A percentile compares a stretch with the other conserved stretches of the same genome.
Conservation (phyloP, 2,329 filamentous ascomycete species). For the Alternaria ethzedia region DNA sequence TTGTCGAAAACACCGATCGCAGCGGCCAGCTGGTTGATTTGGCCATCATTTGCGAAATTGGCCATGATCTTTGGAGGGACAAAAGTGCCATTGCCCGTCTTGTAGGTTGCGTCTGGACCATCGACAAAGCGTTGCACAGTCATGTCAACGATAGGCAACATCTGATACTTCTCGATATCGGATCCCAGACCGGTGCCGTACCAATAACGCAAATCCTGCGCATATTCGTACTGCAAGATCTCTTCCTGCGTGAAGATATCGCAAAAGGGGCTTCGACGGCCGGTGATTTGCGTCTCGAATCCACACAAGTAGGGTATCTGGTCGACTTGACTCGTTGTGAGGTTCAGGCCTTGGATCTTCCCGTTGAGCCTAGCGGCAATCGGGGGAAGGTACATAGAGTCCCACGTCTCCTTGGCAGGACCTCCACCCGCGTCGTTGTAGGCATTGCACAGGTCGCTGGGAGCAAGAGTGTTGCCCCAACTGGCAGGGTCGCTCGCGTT, state of each 20-base stretch:
- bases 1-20: conserved; percentile 67
- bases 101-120: conserved; percentile 60
- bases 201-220: conserved; percentile 72
- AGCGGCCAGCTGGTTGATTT: conserved; percentile 67
- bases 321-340: conserved; percentile 61
- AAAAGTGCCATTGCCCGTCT: conserved; percentile 56
- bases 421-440: conserved; percentile 63
- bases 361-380: conserved; percentile 62
- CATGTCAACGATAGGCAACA: conserved; percentile 66
- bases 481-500: conserved; percentile 61
- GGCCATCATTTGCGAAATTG: conserved; percentile 70
- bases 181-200: conserved; percentile 67
- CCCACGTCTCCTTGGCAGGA: conserved; percentile 57
- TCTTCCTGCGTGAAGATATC: conserved; percentile 67
- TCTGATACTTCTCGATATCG: conserved; percentile 61
- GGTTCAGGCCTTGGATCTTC: conserved; percentile 61
- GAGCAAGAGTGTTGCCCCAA: conserved; percentile 67
- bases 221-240: conserved; percentile 69
- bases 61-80: conserved; percentile 64
- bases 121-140: conserved; percentile 61
- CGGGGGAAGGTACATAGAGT: conserved; percentile 59
- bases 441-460: conserved; percentile 67
- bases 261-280: conserved; percentile 66
- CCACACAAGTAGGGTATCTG: conserved; percentile 73
- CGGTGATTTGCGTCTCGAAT: conserved; percentile 72